Evolutionary conservation across 495 filamentous ascomycete genomes (phyloP), one percentile per base, ranked within the genome.

Genomic region (Cudoniella acicularis): DNA sequence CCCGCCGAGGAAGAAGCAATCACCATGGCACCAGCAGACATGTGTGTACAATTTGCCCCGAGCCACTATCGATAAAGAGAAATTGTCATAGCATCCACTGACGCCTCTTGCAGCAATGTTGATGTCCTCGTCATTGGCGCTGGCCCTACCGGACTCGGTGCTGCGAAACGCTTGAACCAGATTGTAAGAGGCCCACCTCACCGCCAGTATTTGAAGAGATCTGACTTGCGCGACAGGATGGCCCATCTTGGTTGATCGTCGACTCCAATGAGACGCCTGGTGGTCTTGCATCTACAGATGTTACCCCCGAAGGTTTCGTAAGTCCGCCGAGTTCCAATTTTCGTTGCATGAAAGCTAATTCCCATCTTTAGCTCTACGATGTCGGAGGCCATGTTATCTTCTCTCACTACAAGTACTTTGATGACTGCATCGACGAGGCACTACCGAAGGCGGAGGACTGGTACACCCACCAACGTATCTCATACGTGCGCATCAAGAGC

Each of bases 371-470:
- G 93, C 87, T 98, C 65, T 98, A 96, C 81, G 94, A 98, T 80
- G 94, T 98, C 67, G 94, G 94, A 71, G 94, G 94, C 66, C 94
- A 98, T 77, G 94, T 98, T 77, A 98, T 98, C 75, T 98, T 98
- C 84, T 98, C 94, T 60, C 94, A 98, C 83, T 98, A 98, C 86
- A 96, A 96, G 77, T 98, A 98, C 86, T 98, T 98, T 73, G 94
- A 98, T 77, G 95, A 98, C 78, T 96, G 91, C 79, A 89, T 98
- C 72, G 79, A 96, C 69, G 92, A 98, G 79, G 94, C 94, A 56
- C 84, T 98, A 46, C 95, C 94, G 63, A 90, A 91, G 73, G 82
- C 88, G 51, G 85, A 89, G 51, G 95, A 98, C 79, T 98, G 94
- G 94, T 96, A 90, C 74, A 91, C 84, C 54, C 94, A 98, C 80